These are phyloP conservation scores for Corchorus capsularis DNA, from an alignment of 345 rosid species.

Conservation along the genomic window DNA sequence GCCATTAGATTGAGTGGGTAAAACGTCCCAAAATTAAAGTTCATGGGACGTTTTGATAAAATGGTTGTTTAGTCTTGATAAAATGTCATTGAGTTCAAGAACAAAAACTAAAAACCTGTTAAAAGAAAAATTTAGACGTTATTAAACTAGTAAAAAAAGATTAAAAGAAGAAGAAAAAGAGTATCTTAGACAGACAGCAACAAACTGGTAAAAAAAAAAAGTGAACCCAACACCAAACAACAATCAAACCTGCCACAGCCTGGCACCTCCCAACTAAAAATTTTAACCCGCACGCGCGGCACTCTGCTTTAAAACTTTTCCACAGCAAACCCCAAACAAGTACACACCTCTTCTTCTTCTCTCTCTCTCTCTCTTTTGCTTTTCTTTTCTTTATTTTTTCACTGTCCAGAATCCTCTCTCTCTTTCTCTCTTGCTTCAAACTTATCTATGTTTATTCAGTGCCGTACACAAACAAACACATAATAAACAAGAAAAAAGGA, in stretches of 20 bases:
- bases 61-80: too few relatives aligned
- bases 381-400: background rate
- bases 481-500: background rate
- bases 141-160: background rate
- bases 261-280: background rate
- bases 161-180: background rate
- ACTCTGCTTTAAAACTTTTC: slow-evolving; percentile 14
- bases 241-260: slow-evolving; percentile 14
- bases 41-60: too few relatives aligned
- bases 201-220: background rate
- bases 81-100: background rate
- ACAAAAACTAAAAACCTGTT: background rate
- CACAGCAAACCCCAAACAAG: background rate
- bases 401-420: slow-evolving; percentile 1
- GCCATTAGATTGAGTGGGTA: too few relatives aligned
- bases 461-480: slow-evolving; percentile 14
- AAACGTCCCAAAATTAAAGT: too few relatives aligned
- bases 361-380: background rate
- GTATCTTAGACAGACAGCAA: slow-evolving; percentile 4
- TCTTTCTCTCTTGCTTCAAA: background rate
- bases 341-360: slow-evolving; percentile 1
- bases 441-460: background rate
- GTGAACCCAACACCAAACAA: background rate
- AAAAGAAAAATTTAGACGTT: too few relatives aligned
- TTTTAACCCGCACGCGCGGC: slow-evolving; percentile 49